Base-by-base conservation (phyloP, 1,284 basidiomycete species). In the Golubevia pallescens region DNA sequence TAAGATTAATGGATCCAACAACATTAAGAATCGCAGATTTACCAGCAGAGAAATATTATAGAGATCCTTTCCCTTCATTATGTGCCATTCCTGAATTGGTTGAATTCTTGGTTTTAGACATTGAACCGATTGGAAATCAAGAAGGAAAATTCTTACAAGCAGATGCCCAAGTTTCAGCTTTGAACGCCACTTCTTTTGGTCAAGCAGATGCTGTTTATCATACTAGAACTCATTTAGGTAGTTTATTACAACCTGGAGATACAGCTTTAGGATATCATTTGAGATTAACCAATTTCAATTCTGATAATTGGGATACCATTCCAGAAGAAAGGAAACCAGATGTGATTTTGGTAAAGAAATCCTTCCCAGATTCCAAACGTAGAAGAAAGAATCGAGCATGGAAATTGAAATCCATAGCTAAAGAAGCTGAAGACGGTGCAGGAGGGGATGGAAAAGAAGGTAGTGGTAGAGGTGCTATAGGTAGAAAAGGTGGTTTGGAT, bases 331-430 rank as follows among this genome's bases (percentile, higher is more conserved):
- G 78, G 23, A 65, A 71, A 64, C 82, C 82, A 1, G 82, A 85
- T 59, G 77, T 84, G 62, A 75, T 85, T 19, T 72, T 85, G 19
- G 81, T 83, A 58, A 80, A 78, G 65, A 85, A 85, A 70, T 76
- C 73, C 61, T 85, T 83, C 65, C 82, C 82, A 3, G 81, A 85
- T 63, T 73, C 76, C 59, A 83, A 83, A 77, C 80, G 80, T 71
- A 71, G 81, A 16, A 66, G 75, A 53, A 78, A 74, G 68, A 73
- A 75, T 66, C 72, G 82, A 61, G 78, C 64, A 61, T 85, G 82
- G 82, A 80, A 80, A 73, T 73, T 85, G 66, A 83, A 84, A 73
- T 74, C 73, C 20, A 85, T 85, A 57, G 82, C 82, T 63, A 85
- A 85, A 66, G 80, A 82, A 60, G 79, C 77, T 66, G 81, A 79